These are phyloP conservation scores for Carpinus viminea DNA, from an alignment of 306 rosid genomes.

Conservation along the genomic window DNA sequence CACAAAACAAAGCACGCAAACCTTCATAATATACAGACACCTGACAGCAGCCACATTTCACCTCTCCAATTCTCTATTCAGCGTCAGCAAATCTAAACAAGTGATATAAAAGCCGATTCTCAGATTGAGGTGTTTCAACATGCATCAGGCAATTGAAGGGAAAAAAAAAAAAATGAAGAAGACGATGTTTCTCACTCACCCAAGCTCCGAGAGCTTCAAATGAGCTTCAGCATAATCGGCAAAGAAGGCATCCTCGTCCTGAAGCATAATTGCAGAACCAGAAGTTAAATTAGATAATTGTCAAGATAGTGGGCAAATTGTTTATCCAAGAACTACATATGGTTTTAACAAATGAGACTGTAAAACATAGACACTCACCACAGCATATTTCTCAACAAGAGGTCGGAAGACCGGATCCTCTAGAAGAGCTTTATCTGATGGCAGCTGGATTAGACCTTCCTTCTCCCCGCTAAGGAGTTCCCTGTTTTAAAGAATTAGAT, in stretches of 20 bases:
- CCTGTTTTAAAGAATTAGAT: conserved; percentile 9
- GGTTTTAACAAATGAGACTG: background rate
- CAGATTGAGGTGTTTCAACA: background rate
- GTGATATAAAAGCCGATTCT: background rate
- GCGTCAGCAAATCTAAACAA: conserved; percentile 33
- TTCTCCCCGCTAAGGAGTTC: conserved; percentile 45
- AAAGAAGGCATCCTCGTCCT: conserved; percentile 58
- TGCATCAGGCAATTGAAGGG: background rate
- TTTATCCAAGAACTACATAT: background rate
- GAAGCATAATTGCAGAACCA: conserved; percentile 5
- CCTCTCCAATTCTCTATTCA: background rate
- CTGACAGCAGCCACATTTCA: background rate
- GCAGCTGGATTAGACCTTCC: conserved; percentile 46
- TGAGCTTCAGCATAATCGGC: conserved; percentile 53
- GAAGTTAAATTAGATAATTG: background rate
- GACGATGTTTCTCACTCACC: conserved; percentile 33
- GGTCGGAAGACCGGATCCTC: conserved; percentile 59
- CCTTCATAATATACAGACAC: background rate
- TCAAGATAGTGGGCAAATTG: background rate
- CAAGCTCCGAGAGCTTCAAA: conserved; percentile 56
- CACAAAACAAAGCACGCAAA: background rate
- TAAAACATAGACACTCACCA: conserved; percentile 30
- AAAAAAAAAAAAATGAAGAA: background rate
- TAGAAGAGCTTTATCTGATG: conserved; percentile 64
- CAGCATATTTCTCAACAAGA: conserved; percentile 57